phyloP scores from a whole-genome alignment of 2,329 filamentous ascomycete genomes.

The Curvularia eragrostidis region DNA sequence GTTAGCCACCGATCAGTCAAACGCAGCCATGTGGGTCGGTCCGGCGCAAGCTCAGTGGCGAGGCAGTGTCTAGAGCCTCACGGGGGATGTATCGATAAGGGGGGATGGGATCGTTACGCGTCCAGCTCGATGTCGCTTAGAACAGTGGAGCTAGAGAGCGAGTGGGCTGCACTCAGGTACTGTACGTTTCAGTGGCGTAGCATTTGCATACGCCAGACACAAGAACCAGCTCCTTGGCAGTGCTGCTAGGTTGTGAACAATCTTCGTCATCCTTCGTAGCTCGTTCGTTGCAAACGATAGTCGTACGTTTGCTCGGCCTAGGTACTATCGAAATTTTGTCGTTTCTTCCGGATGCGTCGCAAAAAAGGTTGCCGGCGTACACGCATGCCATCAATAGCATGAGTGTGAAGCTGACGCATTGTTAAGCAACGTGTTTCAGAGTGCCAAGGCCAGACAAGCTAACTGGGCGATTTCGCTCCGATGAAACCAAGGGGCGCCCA shows the following conservation, averaged over 20 bases:
- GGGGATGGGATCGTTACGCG: slow-evolving; percentile 39
- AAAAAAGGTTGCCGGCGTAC: slow-evolving; percentile 16
- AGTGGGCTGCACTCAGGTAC: slow-evolving; percentile 19
- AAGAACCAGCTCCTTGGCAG: slow-evolving; percentile 2
- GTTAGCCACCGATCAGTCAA: slow-evolving; percentile 22
- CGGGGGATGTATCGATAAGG: slow-evolving; percentile 27
- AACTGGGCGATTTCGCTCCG: slow-evolving; percentile 16
- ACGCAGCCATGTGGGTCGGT: slow-evolving; percentile 19
- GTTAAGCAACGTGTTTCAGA: slow-evolving; percentile 30
- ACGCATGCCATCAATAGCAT: slow-evolving; percentile 4
- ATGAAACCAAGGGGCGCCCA: slow-evolving; percentile 28
- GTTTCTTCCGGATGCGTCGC: not conserved
- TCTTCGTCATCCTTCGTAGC: not conserved
- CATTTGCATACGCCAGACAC: slow-evolving; percentile 8
- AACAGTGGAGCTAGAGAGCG: slow-evolving; percentile 38
- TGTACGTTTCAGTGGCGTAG: slow-evolving; percentile 32
- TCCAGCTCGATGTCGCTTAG: slow-evolving; percentile 38
- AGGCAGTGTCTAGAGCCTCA: slow-evolving; percentile 14
- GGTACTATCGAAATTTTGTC: no score
- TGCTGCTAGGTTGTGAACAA: not conserved
- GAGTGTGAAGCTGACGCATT: slow-evolving; percentile 30
- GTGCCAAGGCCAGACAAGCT: slow-evolving; percentile 34
- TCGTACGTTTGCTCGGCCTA: not conserved
- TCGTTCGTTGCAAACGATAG: not conserved
- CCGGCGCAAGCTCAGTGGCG: slow-evolving; percentile 31